Evolutionary conservation across 129 eudicot species (phyloP), one percentile per base, ranked within the genome.

Genomic region (Artemisia tridentata): DNA sequence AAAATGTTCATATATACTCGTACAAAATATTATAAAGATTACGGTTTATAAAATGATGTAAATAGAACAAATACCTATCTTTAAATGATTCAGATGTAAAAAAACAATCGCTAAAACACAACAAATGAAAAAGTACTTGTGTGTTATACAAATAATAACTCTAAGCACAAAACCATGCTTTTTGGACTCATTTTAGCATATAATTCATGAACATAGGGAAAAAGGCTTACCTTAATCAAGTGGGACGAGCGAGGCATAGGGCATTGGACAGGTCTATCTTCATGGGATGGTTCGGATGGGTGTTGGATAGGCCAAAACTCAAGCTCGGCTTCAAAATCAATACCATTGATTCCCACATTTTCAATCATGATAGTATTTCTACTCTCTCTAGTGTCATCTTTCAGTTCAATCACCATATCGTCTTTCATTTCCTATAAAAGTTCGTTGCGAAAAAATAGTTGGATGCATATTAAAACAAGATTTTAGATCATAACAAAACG

Each of bases 281-380:
- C 87, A 55, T 80, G 78, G 48, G 72, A 65, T 0, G 90, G 90
- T 82, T 85, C 90, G 43, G 70, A 61, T 16, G 90, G 90, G 74
- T 85, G 90, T 69, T 85, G 83, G 43, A 85, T 71, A 23, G 90
- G 90, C 87, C 87, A 80, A 58, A 85, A 82, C 48, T 81, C 89
- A 59, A 68, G 63, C 65, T 82, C 84, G 7, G 57, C 4, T 27
- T 76, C 79, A 5, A 63, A 60, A 45, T 74, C 80, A n/a, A 69
- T 54, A 20, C 62, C 52, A 17, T 62, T 65, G 47, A 25, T 18
- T 25, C 72, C 77, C 16, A 16, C 70, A 25, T 31, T 73, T 67
- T 45, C 69, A 2, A 61, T 66, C 52, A 56, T 25, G 55, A 49
- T 60, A 54, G 53, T 50, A 53, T 17, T 74, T 59, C 68, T 75